phyloP scores from a whole-genome alignment of 1,139 yeast species.

The Blastobotrys aristatus region DNA sequence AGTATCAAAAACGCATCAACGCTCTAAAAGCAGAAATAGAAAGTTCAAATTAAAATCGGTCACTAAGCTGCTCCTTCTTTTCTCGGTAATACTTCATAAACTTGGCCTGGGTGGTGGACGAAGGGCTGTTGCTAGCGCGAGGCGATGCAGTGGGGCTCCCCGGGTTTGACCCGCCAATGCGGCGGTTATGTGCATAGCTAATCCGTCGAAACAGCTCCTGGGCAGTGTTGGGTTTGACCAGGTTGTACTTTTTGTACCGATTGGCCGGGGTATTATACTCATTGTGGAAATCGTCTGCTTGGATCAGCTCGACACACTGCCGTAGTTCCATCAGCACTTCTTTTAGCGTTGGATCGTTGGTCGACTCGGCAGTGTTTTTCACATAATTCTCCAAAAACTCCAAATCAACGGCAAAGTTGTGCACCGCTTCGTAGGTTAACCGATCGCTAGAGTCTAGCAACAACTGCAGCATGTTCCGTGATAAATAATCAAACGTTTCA shows the following conservation, averaged over 20 bases:
- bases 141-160: slow-evolving; percentile 12
- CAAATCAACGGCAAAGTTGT: slow-evolving; percentile 60
- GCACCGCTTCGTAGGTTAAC: slow-evolving; percentile 45
- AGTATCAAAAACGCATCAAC: slow-evolving; percentile 4
- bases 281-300: slow-evolving; percentile 43
- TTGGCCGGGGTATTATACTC: slow-evolving; percentile 51
- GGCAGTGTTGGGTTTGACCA: slow-evolving; percentile 59
- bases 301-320: slow-evolving; percentile 53
- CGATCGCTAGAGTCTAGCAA: slow-evolving; percentile 46
- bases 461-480: slow-evolving; percentile 61
- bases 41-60: slow-evolving; percentile 9
- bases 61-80: slow-evolving; percentile 22
- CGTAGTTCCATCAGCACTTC: slow-evolving; percentile 54
- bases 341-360: slow-evolving; percentile 33
- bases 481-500: slow-evolving; percentile 80
- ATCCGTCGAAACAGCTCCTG: slow-evolving; percentile 43
- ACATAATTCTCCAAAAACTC: slow-evolving; percentile 53
- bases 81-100: slow-evolving; percentile 25
- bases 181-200: slow-evolving; percentile 18
- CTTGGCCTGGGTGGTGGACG: slow-evolving; percentile 12
- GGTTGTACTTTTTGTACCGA: slow-evolving; percentile 56
- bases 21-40: slow-evolving; percentile 4
- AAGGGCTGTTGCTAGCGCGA: slow-evolving; percentile 1
- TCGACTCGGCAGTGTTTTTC: slow-evolving; percentile 36
- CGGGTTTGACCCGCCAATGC: neutral